These are phyloP conservation scores for Phoma sp. DNA, from an alignment of 2,329 filamentous ascomycete species.

Conservation along the genomic window DNA sequence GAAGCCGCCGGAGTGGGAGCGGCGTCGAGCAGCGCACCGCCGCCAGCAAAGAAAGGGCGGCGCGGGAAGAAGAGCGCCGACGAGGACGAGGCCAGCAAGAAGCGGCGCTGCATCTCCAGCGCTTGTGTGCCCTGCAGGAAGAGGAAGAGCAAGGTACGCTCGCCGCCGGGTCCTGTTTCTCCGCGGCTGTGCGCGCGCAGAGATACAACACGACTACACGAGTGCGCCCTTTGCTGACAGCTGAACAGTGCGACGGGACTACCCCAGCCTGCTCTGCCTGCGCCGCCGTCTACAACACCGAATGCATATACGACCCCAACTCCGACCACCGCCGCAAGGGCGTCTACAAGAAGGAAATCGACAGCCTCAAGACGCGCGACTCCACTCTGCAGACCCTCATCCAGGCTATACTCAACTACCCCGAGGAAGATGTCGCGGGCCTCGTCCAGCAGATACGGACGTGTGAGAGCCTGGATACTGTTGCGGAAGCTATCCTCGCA, in stretches of 20 bases:
- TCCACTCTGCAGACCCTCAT: conserved; percentile 91
- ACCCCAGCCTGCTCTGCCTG: conserved; percentile 94
- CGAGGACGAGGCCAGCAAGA: conserved; percentile 50
- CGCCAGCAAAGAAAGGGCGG: conserved; percentile 40
- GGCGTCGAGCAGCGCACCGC: conserved; percentile 1
- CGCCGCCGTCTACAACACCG: conserved; percentile 86
- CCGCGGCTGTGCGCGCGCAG: background rate
- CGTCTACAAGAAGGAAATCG: conserved; percentile 92
- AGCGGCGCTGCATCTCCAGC: conserved; percentile 51
- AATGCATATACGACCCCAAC: conserved; percentile 93
- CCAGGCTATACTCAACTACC: conserved; percentile 88
- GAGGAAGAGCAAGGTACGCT: conserved; percentile 49
- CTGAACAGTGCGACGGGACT: conserved; percentile 78
- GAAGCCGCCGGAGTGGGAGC: conserved; percentile 11
- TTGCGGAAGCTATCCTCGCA: conserved; percentile 64
- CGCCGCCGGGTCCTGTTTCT: conserved; percentile 1
- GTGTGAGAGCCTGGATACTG: conserved; percentile 74
- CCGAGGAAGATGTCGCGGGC: conserved; percentile 81
- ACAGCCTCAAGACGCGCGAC: conserved; percentile 83
- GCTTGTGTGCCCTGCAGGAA: conserved; percentile 50
- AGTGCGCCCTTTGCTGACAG: conserved; percentile 13
- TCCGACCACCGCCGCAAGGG: conserved; percentile 96
- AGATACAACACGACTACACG: no score
- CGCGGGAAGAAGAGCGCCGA: conserved; percentile 43
- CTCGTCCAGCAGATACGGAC: conserved; percentile 87